Evolutionary conservation across 495 filamentous ascomycete species (phyloP), one percentile per base, ranked within the genome.

Genomic region (Penicillium ucsense): DNA sequence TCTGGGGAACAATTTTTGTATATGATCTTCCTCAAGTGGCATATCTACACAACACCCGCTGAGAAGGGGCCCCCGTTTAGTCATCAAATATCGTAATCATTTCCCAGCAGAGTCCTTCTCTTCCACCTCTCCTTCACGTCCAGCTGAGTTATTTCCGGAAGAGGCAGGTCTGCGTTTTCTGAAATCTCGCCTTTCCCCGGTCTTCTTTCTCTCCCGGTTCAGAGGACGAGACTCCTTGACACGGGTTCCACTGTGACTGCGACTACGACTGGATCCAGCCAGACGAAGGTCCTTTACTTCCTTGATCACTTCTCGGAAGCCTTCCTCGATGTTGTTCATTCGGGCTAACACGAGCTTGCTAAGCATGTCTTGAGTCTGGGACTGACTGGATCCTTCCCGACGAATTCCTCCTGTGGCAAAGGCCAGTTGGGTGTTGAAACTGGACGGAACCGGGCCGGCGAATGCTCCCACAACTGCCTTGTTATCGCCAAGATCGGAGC

Each of bases 251-350:
- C 61, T 65, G 7, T 57, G 63, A 39, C 63, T 68, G 12, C 39
- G 39, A 31, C 39, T 33, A 12, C 61, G 66, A 41, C 65, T 70
- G 2, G 62, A 62, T 5, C 51, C 64, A 12, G 43, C 58, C 5
- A 57, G 60, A 1, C 65, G 63, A n/a, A 74, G 59, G 39, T 82
- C 83, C 55, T 85, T 84, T 51, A 94, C 83, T 66, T 95, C 90
- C 46, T 81, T 85, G 46, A 92, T 75, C 28, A 95, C 80, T 47
- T 94, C 87, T 1, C 82, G 78, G 58, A 97, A 85, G 8, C 76
- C 76, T 61, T 90, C 87, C 62, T 97, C 89, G 6, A 97, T 77
- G 31, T 84, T 85, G 52, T 89, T 89, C 84, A 97, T 95, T 44
- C 88, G 74, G 5, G 88, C 86, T n/a, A 95, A 70, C 63, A 95